Base-by-base conservation (phyloP, 2,329 filamentous ascomycete genomes). In the Phialemoniopsis sp. region DNA sequence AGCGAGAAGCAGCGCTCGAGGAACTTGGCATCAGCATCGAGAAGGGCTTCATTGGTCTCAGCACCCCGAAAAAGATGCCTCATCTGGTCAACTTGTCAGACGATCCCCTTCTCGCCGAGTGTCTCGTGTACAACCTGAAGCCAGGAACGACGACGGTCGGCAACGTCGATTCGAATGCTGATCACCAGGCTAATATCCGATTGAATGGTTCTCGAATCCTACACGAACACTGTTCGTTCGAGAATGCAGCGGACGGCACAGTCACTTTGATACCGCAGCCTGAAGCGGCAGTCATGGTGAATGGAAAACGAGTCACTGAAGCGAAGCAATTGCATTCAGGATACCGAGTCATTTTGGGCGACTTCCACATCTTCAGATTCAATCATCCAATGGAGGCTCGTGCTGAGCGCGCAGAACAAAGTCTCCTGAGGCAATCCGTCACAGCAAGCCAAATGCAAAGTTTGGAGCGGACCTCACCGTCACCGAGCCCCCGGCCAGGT, bases 341-440 rank as follows among this genome's bases (percentile, higher is more conserved):
- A 6, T 95, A 90, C 59, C 85, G 93, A 45, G 87, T 98, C 39
- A 98, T 98, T 46, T 72, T 98, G 9, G 93, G 93, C 31, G 93
- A 98, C 62, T 98, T 98, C 53, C 93, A 98, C 60, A 98, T 98
- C 45, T 97, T 98, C 66, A 78, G 93, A 41, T 98, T 98, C 70
- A 98, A 97, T 54, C 90, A 98, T 57, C 93, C 93, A 1, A 85
- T 95, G 72, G 93, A 98, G 66, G 93, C 93, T 21, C 82, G 88
- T 42, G 91, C 90, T 4, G 93, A 98, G 64, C 74, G 93, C 39
- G 90, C 89, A 12, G 89, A 95, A 55, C 81, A 87, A 51, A 95
- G 88, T 55, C 69, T 95, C 15, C 70, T 98, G 41, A 84, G 91
- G 34, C 91, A 97, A 56, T 94, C 90, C 2, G 67, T 84, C 29